Conservation (phyloP, 164 flowering plant species). For the Vitis rotundifolia region DNA sequence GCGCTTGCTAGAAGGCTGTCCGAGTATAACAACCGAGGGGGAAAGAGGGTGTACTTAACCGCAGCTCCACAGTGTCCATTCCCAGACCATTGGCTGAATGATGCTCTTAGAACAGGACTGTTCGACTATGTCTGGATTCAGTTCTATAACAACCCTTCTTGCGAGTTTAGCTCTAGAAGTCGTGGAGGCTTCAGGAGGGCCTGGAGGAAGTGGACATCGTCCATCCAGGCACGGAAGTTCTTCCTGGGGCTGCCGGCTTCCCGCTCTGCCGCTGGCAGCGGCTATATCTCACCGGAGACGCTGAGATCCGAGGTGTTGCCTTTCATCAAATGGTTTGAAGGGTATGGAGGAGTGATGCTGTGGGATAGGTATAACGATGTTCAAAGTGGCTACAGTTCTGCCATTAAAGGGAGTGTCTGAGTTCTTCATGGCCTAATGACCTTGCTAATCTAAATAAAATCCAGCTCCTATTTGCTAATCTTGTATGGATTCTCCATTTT, state of each 20-base stretch:
- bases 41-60: constrained; percentile 22
- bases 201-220: constrained; percentile 24
- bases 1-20: constrained; percentile 6
- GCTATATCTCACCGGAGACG: no score
- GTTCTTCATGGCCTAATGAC: no score
- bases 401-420: no score
- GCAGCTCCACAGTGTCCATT: constrained; percentile 37
- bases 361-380: no score
- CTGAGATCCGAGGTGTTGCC: no score
- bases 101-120: constrained; percentile 25
- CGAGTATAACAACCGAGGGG: not conserved
- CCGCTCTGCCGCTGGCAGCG: no score
- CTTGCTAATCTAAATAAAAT: no score
- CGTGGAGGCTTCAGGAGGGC: not conserved
- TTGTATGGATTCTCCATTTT: no score
- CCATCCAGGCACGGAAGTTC: not conserved
- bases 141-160: constrained; percentile 32
- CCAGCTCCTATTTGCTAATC: no score
- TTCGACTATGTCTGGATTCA: constrained; percentile 43
- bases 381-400: no score
- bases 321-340: not conserved
- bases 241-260: constrained; percentile 33
- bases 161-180: constrained; percentile 13
- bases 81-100: constrained; percentile 20
- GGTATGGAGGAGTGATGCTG: no score